These are phyloP conservation scores for Fusarium compactum DNA, from an alignment of 2,329 filamentous ascomycete species.

Conservation along the genomic window DNA sequence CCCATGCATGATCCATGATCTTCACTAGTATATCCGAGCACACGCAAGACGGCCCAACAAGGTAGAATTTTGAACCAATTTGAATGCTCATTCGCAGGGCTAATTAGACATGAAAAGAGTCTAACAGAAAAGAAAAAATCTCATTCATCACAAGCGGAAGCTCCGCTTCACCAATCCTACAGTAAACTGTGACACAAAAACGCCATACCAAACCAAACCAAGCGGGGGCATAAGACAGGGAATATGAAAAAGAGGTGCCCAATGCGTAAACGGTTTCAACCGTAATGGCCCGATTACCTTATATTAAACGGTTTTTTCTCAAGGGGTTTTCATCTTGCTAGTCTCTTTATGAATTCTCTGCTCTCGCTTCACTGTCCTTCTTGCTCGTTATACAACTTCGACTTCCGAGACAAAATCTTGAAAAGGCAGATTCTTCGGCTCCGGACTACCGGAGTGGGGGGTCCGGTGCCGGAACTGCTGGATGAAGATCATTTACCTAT, in stretches of 20 bases:
- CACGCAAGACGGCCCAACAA: constrained; percentile 18
- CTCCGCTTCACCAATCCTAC: constrained; percentile 41
- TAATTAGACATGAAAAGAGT: background rate
- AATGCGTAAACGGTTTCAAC: constrained; percentile 24
- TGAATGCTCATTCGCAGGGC: background rate
- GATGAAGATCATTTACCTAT: constrained; percentile 28
- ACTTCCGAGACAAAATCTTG: constrained; percentile 12
- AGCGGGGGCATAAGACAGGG: constrained; percentile 35
- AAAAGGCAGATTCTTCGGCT: constrained; percentile 30
- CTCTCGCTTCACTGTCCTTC: constrained; percentile 13
- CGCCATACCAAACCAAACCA: constrained; percentile 9
- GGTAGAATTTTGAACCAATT: constrained; percentile 10
- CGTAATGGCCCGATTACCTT: constrained; percentile 35
- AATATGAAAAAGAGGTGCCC: constrained; percentile 18
- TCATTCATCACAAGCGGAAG: constrained; percentile 22
- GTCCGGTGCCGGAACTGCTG: constrained; percentile 25
- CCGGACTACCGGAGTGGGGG: constrained; percentile 31
- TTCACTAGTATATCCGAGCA: constrained; percentile 26
- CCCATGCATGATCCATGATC: constrained; percentile 30
- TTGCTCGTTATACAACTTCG: constrained; percentile 17
- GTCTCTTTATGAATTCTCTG: background rate
- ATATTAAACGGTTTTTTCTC: background rate
- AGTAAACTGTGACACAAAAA: constrained; percentile 29
- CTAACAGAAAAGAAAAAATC: constrained; percentile 1
- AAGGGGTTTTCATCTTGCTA: background rate